These are phyloP conservation scores for Hypoxylon sp. DNA, from an alignment of 2,329 filamentous ascomycete species.

Conservation along the genomic window DNA sequence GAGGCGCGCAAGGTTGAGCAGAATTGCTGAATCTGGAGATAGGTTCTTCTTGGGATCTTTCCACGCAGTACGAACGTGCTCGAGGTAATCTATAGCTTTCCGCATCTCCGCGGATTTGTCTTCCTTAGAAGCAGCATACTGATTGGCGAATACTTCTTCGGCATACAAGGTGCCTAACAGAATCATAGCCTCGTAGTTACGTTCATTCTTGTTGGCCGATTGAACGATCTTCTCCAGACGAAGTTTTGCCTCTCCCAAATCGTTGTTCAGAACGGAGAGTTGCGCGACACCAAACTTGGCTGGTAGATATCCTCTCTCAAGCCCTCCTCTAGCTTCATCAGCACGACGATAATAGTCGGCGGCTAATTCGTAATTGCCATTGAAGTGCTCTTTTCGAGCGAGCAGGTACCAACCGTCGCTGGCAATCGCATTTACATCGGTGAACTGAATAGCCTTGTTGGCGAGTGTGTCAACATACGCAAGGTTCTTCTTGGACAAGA, in stretches of 20 bases:
- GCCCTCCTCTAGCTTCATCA: conserved; percentile 89
- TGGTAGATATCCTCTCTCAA: conserved; percentile 91
- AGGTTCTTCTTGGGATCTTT: conserved; percentile 91
- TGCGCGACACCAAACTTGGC: conserved; percentile 96
- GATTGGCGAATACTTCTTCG: conserved; percentile 89
- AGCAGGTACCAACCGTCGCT: conserved; percentile 98
- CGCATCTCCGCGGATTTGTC: conserved; percentile 88
- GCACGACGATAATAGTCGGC: conserved; percentile 89
- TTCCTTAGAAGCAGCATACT: conserved; percentile 79
- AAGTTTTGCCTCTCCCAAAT: conserved; percentile 92
- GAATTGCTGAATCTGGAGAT: conserved; percentile 83
- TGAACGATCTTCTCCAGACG: conserved; percentile 94
- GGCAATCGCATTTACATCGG: conserved; percentile 94
- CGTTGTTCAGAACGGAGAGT: conserved; percentile 84
- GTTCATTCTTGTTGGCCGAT: conserved; percentile 72
- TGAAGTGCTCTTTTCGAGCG: conserved; percentile 89
- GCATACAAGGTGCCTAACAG: conserved; percentile 92
- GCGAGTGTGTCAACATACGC: conserved; percentile 86
- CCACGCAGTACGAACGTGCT: conserved; percentile 88
- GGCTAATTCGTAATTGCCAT: conserved; percentile 79
- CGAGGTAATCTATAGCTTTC: conserved; percentile 87
- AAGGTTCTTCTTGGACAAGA: conserved; percentile 84
- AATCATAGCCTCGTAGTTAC: conserved; percentile 87
- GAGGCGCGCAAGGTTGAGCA: conserved; percentile 90
- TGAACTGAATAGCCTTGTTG: conserved; percentile 93